Base-by-base conservation (phyloP, 331 rosid genomes). In the Rosa hybrid region DNA sequence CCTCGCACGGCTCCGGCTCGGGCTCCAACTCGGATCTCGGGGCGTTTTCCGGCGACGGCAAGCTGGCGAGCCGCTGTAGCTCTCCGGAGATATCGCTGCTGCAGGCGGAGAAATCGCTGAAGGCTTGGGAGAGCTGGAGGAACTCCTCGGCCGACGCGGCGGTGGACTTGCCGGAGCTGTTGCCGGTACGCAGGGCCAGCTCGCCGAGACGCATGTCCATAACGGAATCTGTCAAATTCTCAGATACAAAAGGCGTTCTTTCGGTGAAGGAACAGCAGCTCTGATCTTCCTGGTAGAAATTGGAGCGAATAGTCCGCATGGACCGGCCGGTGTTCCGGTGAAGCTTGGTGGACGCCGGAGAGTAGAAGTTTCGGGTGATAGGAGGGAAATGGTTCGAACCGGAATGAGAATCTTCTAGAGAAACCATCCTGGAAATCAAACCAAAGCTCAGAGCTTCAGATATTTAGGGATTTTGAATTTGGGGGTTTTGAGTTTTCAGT, bases 81-180 rank as follows among this genome's bases (percentile, higher is more conserved):
- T 96, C 99, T 16, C 97, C 97, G 42, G 98, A 96, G 76, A 96
- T 89, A 71, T 96, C 99, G 54, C 99, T 93, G 82, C 98, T 93
- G 73, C 92, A 93, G 49, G 91, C 97, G 1, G 99, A 90, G 82
- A 89, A 89, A 69, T 96, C 98, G 44, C 97, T 91, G 86, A 90
- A 93, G 75, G 94, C 94, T 12, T 88, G 98, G 10, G 99, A 96
- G 21, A 93, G 78, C 77, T 93, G 97, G 44, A 96, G 90, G 27
- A 88, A 82, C 34, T 93, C 97, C 82, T 91, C 91, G 7, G 78
- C 87, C 5, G 93, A 17, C 0, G 90, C 34, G 3, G 87, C 65
- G 7, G 87, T 56, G 8, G 88, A 76, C 62, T 71, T 89, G 12
- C 41, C 77, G 23, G 91, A 81, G 77, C 77, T 83, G 83, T 4